These are phyloP conservation scores for Tardiomyces digboiensis DNA, from an alignment of 1,139 yeast species.

Conservation along the genomic window DNA sequence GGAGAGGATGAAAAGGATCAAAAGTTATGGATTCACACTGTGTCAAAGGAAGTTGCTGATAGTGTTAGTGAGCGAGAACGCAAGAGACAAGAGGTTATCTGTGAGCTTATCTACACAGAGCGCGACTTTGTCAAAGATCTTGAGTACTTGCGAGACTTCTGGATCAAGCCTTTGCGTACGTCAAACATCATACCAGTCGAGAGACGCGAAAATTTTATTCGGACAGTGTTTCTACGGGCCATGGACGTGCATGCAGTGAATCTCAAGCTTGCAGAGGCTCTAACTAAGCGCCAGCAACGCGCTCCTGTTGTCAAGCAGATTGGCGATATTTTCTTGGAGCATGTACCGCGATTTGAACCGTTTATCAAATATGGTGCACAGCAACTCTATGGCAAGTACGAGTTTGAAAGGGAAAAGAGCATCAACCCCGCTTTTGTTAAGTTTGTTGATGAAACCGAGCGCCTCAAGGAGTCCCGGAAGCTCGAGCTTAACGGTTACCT, in stretches of 20 bases:
- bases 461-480: conserved; percentile 81
- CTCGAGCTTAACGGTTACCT: conserved; percentile 89
- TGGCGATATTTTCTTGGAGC: conserved; percentile 82
- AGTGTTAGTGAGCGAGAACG: conserved; percentile 76
- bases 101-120: conserved; percentile 90
- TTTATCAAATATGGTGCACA: conserved; percentile 94
- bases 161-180: conserved; percentile 84
- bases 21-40: conserved; percentile 92
- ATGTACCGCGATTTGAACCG: conserved; percentile 82
- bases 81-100: conserved; percentile 90
- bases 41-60: conserved; percentile 71
- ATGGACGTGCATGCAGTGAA: conserved; percentile 81
- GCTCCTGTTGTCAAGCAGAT: conserved; percentile 79
- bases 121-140: conserved; percentile 91
- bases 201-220: conserved; percentile 82
- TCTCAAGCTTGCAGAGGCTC: conserved; percentile 76
- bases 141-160: conserved; percentile 88
- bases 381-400: conserved; percentile 91
- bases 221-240: conserved; percentile 87
- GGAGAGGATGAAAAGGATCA: conserved; percentile 74
- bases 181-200: conserved; percentile 80
- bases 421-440: conserved; percentile 85
- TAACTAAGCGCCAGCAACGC: conserved; percentile 80
- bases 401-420: conserved; percentile 89
- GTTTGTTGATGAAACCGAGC: conserved; percentile 86